phyloP scores from a whole-genome alignment of 345 rosid genomes.

The Euphorbia pulcherrima region DNA sequence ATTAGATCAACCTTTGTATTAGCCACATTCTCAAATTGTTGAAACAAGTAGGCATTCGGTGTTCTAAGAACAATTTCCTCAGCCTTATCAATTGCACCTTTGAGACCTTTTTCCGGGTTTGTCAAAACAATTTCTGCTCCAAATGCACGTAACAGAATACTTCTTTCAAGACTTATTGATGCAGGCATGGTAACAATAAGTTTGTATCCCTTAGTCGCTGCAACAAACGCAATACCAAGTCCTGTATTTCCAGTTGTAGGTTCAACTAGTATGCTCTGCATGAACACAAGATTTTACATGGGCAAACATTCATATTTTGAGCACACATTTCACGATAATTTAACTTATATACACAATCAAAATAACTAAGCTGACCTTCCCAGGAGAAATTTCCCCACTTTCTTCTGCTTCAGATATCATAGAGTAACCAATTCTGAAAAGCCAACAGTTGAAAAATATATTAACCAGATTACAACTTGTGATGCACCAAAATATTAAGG shows the following conservation, averaged over 20 bases:
- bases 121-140: constrained; percentile 86
- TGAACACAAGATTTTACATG: constrained; percentile 1
- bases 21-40: constrained; percentile 72
- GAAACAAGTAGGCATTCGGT: constrained; percentile 72
- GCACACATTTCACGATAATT: not conserved
- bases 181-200: constrained; percentile 90
- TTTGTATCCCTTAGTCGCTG: constrained; percentile 78
- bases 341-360: not conserved
- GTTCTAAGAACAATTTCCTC: constrained; percentile 65
- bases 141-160: constrained; percentile 76
- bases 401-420: constrained; percentile 90
- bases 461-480: constrained; percentile 7
- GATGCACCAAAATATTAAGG: not conserved
- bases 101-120: constrained; percentile 75
- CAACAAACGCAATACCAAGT: constrained; percentile 84
- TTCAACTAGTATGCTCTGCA: constrained; percentile 71
- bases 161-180: constrained; percentile 73
- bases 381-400: constrained; percentile 65
- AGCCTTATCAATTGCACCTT: constrained; percentile 87
- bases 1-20: constrained; percentile 64
- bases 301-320: not conserved
- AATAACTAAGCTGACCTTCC: constrained; percentile 48
- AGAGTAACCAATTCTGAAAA: constrained; percentile 68
- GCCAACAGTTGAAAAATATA: constrained; percentile 11
- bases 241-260: constrained; percentile 93